Evolutionary conservation across 1,139 yeast species (phyloP).

Genomic region (Protomyces inouyei): DNA sequence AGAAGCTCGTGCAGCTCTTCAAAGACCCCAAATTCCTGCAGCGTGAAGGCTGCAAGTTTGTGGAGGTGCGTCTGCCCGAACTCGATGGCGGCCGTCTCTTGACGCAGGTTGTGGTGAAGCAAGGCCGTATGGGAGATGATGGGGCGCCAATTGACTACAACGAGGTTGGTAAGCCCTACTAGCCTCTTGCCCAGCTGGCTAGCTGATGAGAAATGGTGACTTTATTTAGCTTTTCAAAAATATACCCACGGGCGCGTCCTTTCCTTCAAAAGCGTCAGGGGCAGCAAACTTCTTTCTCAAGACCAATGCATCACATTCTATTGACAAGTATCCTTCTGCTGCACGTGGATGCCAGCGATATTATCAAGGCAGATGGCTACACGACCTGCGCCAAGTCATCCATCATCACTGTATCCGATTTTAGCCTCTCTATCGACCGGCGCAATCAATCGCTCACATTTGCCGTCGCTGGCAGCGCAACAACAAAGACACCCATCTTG

Average conservation of each 20-base stretch:
- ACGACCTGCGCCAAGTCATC: not conserved
- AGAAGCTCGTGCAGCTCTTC: not conserved
- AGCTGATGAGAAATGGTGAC: too few species aligned
- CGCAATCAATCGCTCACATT: conserved; percentile 28
- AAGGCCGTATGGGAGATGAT: not conserved
- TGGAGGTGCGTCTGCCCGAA: not conserved
- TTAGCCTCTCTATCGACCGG: conserved; percentile 28
- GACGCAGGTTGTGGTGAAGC: not conserved
- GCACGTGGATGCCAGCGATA: not conserved
- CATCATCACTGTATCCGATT: conserved; percentile 21
- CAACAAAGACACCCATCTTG: conserved; percentile 25
- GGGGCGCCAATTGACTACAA: not conserved
- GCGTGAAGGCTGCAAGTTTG: not conserved
- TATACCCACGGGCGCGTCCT: too few species aligned
- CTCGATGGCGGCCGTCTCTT: conserved; percentile 2
- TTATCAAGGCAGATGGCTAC: not conserved
- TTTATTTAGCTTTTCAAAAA: too few species aligned
- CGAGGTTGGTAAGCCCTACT: not conserved
- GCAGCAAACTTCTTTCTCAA: not conserved
- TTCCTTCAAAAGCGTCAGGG: not conserved
- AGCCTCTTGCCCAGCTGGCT: not conserved
- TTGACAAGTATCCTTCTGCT: not conserved
- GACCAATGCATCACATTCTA: not conserved
- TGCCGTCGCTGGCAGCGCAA: conserved; percentile 30
- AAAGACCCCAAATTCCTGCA: not conserved